Base-by-base conservation (phyloP, 2,329 filamentous ascomycete genomes). In the Calonectria pseudoreteaudii region DNA sequence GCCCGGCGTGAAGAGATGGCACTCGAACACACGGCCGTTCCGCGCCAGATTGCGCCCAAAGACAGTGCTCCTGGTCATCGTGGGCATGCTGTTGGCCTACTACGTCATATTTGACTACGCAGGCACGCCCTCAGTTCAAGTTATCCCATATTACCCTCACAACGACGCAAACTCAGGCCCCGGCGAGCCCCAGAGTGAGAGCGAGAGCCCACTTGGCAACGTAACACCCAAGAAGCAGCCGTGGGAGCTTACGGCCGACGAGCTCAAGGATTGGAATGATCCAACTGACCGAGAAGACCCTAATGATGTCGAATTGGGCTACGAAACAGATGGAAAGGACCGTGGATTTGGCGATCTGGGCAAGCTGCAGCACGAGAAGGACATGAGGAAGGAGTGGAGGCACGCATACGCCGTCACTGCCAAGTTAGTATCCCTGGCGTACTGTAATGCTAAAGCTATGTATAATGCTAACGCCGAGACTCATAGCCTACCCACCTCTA, bases 401-500 rank as follows among this genome's bases (percentile, higher is more conserved):
- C 85, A 85, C 53, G 80, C 83, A 23, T 87, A 87, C 77, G 82
- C 83, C 69, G 83, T 84, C 28, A 85, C 84, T 26, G 81, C 83
- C 41, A 82, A 85, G 85, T 87, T 83, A 81, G 86, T 84, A 41
- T 26, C 34, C 14, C n/a, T 3, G 26, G 13, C 26, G 66, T 71
- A 23, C 26, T 80, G 23, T 23, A 64, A 26, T 28, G 30, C 20
- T 38, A 77, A 83, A 79, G 31, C 41, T 80, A 71, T 13, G 23
- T n/a, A 14, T 14, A 8, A 52, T 68, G 3, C 34, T 38, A 30
- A 31, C 41, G 16, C 50, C 70, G 50, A 78, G 64, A n/a, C 6
- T 66, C 58, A 74, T 76, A 90, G 87, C 47, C 79, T 86, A 73
- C 83, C 85, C 20, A 85, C 85, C 30, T 87, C 87, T 18, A 88